Evolutionary conservation across 192 early-diverging fungal genomes (phyloP), one percentile per base, ranked within the genome.

Genomic region (Cladochytrium replicatum): DNA sequence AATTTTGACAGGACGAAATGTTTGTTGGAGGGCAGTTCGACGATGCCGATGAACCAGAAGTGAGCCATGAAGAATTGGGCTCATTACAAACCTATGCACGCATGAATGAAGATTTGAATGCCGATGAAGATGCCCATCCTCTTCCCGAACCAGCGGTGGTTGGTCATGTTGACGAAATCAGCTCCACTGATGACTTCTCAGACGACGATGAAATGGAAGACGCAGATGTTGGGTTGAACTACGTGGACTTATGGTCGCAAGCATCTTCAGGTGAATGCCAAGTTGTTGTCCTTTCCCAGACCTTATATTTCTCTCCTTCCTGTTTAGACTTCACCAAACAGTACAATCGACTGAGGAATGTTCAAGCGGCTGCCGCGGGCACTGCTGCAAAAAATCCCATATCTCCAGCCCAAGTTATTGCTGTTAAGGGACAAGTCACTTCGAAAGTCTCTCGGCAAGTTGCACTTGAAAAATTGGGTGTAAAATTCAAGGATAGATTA

Each of bases 311-410:
- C 13, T 22, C 11, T 38, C 38, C 21, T 3, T 4, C 29, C 11
- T 32, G 30, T 11, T 5, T 38, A 83, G 91, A 95, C 59, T 92
- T 95, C 60, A 95, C 91, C 43, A 95, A 95, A 60, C 85, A 89
- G 48, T 90, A 85, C 67, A 92, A 92, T 67, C 75, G 78, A 29
- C 75, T 92, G 62, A 64, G 81, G 13, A 80, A 83, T 43, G 24
- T 24, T 15, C 15, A 48, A 2, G 57, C 38, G 7, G 46, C 45
- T 8, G 48, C 54, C 9, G 54, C 65, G 9, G 57, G 52, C 22
- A 32, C 48, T 22, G 42, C 60, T 4, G 53, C 58, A 17, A 41
- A 56, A 31, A 63, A 42, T 19, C 38, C 60, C 1, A n/a, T n/a
- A n/a, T 59, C 55, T 8, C 55, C 29, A 21, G 52, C 34, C 15